These are phyloP conservation scores for Histomonas meleagridis DNA, from an alignment of 208 protist genomes.

Conservation along the genomic window DNA sequence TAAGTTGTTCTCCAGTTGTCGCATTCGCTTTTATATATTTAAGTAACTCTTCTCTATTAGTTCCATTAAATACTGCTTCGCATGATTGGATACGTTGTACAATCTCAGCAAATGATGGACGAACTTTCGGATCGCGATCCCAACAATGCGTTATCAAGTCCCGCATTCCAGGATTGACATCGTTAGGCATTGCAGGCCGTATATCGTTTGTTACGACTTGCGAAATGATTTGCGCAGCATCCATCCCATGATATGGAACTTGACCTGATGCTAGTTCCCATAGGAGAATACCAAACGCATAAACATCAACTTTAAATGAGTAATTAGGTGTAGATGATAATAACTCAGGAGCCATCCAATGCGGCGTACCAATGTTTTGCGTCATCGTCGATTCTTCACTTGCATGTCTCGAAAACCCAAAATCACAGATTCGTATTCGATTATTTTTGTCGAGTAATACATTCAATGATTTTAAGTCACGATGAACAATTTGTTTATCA, in stretches of 20 bases:
- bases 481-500: background rate
- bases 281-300: background rate
- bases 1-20: background rate
- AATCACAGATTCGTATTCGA: conserved; percentile 2
- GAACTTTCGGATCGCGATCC: conserved; percentile 19
- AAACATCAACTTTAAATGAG: conserved; percentile 20
- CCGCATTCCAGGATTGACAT: background rate
- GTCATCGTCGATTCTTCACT: background rate
- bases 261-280: conserved; percentile 6
- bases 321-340: background rate
- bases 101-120: conserved; percentile 33
- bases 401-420: background rate
- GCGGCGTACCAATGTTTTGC: background rate
- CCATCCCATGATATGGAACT: background rate
- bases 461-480: background rate
- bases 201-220: background rate
- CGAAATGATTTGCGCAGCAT: background rate
- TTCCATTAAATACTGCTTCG: background rate
- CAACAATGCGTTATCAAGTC: conserved; percentile 28
- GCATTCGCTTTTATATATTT: background rate
- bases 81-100: background rate
- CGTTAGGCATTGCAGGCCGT: background rate
- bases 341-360: conserved; percentile 27
- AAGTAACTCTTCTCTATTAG: background rate
- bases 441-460: background rate